Base-by-base conservation (phyloP, 345 rosid genomes). In the Eutrema yunnanense region DNA sequence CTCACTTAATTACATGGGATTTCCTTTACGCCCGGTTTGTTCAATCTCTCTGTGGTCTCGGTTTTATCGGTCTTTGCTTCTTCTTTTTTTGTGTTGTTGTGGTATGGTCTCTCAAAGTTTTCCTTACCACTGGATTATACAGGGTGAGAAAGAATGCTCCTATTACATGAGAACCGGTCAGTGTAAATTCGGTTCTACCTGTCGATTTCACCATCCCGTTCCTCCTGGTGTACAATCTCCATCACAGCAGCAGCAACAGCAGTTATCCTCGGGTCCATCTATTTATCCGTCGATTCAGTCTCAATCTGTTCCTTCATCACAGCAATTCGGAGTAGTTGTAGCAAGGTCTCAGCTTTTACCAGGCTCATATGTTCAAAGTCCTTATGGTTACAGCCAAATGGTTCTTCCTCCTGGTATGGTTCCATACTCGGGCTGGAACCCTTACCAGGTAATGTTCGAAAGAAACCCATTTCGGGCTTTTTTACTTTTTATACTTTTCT, bases 111-210 rank as follows among this genome's bases (percentile, higher is more conserved):
- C 63, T 71, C 40, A 72, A 36, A 60, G 41, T 32, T 36, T 60
- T 27, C 14, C n/a, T 49, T 46, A 19, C 9, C 75, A 6, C 72
- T 64, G 54, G 46, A 37, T 74, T 60, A 5, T 30, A 82, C 90
- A 95, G 99, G 96, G 96, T 46, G 96, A 87, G 65, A 92, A 83
- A 74, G 97, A 90, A 68, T 96, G 99, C 73, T 81, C 92, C 43
- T 92, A 90, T 67, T 96, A 87, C 79, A 67, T 87, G 81, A 90
- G 90, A 82, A 96, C 95, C 0, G 91, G 96, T 72, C 91, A 85
- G 33, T 95, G 99, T 80, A 95, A 95, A 73, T 96, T 92, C 67
- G 96, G 92, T 44, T 67, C 81, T 7, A 87, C 96, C 0, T 92
- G 98, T 76, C 92, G 92, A 73, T 96, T 86, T 74, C 86, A 92